phyloP scores from a whole-genome alignment of 176 grass and related monocot genomes.

The Dactylis glomerata region DNA sequence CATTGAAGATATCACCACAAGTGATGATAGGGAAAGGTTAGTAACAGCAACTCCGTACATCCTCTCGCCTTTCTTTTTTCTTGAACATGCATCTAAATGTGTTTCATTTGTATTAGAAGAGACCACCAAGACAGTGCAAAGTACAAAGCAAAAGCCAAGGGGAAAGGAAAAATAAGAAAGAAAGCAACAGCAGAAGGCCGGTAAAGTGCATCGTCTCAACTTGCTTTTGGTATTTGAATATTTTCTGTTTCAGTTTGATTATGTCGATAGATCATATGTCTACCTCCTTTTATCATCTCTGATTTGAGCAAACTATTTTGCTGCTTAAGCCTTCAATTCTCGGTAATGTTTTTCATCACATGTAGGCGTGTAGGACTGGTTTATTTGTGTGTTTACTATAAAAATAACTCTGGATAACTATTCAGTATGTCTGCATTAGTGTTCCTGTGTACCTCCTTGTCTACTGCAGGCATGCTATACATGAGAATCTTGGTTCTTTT shows the following conservation, averaged over 20 bases:
- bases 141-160: not conserved
- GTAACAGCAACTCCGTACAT: not conserved
- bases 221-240: not conserved
- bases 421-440: not conserved
- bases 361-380: not conserved
- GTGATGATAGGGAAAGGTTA: not conserved
- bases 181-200: not conserved
- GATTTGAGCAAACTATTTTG: not conserved
- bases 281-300: not conserved
- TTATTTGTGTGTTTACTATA: not conserved
- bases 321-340: not conserved
- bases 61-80: not conserved
- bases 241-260: not conserved
- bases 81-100: not conserved
- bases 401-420: not conserved
- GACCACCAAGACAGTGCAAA: not conserved
- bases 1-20: conserved; percentile 11
- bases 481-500: not conserved
- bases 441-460: not conserved
- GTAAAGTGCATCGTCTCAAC: not conserved
- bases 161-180: not conserved
- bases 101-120: not conserved
- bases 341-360: too few species aligned
- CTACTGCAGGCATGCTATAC: not conserved
- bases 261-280: not conserved